phyloP scores from a whole-genome alignment of 805 yeast species.

The Starmerella stigmatis region DNA sequence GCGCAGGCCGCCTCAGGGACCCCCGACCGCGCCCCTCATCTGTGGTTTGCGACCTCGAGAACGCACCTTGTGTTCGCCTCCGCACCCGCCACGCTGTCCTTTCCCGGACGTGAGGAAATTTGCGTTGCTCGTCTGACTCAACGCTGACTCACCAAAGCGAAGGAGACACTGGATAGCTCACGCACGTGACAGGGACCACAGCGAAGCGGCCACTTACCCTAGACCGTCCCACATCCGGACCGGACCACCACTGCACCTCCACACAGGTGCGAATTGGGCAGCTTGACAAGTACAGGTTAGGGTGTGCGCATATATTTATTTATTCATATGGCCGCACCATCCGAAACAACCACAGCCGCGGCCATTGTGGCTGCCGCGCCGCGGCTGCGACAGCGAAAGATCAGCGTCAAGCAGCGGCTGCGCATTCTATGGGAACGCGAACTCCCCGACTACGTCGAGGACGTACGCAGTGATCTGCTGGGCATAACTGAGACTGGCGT shows the following conservation, averaged over 20 bases:
- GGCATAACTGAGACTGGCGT: conserved; percentile 88
- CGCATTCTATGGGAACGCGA: conserved; percentile 69
- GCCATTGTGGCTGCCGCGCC: conserved; percentile 32
- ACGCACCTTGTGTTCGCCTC: background rate
- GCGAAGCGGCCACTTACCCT: background rate
- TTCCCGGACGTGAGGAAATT: background rate
- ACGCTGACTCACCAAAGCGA: conserved; percentile 5
- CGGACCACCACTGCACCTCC: too few species aligned
- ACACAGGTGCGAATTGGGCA: too few species aligned
- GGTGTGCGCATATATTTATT: background rate
- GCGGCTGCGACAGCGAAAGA: conserved; percentile 87
- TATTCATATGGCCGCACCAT: background rate
- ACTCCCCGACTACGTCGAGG: conserved; percentile 67
- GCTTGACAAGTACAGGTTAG: background rate
- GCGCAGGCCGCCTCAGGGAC: conserved; percentile 6
- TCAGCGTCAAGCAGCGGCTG: conserved; percentile 79
- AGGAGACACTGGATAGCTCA: too few species aligned
- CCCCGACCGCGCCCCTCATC: conserved; percentile 2
- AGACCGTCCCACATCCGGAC: background rate
- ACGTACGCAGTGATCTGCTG: conserved; percentile 73
- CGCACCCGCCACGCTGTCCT: conserved; percentile 6
- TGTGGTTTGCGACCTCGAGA: conserved; percentile 1
- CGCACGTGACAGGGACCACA: background rate
- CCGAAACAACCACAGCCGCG: background rate
- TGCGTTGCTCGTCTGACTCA: background rate